Evolutionary conservation across 1,284 basidiomycete genomes (phyloP).

Genomic region (Tausonia pullulans): DNA sequence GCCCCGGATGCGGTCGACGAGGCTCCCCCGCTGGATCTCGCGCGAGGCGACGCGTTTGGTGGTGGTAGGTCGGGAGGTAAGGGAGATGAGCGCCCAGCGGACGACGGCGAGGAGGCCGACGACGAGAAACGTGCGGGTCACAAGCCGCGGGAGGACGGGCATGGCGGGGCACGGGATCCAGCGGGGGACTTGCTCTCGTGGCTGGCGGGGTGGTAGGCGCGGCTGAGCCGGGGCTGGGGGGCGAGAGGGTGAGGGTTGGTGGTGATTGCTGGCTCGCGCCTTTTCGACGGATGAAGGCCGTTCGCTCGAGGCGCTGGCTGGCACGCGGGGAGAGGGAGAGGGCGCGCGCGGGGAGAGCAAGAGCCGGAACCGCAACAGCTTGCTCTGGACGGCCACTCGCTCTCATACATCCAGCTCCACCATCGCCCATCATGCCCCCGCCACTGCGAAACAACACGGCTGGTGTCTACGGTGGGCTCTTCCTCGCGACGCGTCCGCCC

Average conservation of each 20-base stretch:
- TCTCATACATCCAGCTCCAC: background rate
- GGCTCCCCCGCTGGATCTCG: slow-evolving; percentile 62
- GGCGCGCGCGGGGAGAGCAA: too few species aligned
- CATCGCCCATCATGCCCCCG: background rate
- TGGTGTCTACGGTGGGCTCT: slow-evolving; percentile 9
- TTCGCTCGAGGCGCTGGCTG: too few species aligned
- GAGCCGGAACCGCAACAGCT: too few species aligned
- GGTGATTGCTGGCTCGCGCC: background rate
- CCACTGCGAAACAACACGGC: background rate
- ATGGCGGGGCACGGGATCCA: background rate
- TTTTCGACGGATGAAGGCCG: too few species aligned
- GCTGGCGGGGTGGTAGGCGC: too few species aligned
- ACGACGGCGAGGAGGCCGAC: background rate
- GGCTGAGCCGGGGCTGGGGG: background rate
- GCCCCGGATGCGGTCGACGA: slow-evolving; percentile 75
- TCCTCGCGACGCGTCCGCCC: background rate
- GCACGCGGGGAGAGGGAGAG: background rate
- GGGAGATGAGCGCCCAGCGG: background rate
- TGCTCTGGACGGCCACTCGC: too few species aligned
- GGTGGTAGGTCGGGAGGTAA: background rate
- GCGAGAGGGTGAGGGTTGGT: background rate
- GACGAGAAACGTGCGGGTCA: background rate
- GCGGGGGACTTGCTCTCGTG: background rate
- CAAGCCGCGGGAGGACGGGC: background rate
- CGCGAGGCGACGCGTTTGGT: background rate